Evolutionary conservation across 805 yeast genomes (phyloP).

Genomic region (Groenewaldozyma salmanticensis): DNA sequence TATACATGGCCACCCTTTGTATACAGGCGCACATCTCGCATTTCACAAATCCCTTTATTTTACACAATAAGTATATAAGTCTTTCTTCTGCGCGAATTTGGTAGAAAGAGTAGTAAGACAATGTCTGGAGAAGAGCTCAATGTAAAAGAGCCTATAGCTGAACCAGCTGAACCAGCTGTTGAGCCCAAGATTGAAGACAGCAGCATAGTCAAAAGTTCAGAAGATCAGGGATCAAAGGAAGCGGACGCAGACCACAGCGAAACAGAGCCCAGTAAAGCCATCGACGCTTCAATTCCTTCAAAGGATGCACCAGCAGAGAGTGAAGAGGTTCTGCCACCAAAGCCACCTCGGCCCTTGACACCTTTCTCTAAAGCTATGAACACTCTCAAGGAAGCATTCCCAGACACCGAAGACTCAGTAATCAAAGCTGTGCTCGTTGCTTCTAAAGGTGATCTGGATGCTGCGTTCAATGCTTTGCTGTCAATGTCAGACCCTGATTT

Average conservation of each 20-base stretch:
- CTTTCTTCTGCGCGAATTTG: too few relatives aligned
- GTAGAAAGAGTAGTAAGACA: too few relatives aligned
- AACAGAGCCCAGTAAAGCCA: background rate
- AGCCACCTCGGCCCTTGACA: constrained; percentile 53
- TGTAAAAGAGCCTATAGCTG: too few relatives aligned
- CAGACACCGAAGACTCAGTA: constrained; percentile 58
- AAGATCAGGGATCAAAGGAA: background rate
- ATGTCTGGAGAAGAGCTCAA: too few relatives aligned
- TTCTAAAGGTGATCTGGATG: constrained; percentile 66
- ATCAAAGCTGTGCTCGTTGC: constrained; percentile 79
- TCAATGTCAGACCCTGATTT: constrained; percentile 51
- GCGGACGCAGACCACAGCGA: constrained; percentile 1
- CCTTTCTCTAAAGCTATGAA: constrained; percentile 45
- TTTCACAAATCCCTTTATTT: too few relatives aligned
- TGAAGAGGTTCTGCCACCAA: constrained; percentile 32
- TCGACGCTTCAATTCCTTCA: constrained; percentile 2
- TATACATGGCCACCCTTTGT: too few relatives aligned
- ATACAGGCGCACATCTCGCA: too few relatives aligned
- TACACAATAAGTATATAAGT: too few relatives aligned
- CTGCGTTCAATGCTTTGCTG: constrained; percentile 81
- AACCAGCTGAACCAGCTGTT: constrained; percentile 2
- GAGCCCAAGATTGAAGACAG: constrained; percentile 4
- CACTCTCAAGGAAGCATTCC: constrained; percentile 79
- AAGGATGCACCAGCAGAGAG: constrained; percentile 10
- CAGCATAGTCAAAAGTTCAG: constrained; percentile 5